Evolutionary conservation across 2,329 filamentous ascomycete species (phyloP), one percentile per base, ranked within the genome.

Genomic region (Colletotrichum incanum): DNA sequence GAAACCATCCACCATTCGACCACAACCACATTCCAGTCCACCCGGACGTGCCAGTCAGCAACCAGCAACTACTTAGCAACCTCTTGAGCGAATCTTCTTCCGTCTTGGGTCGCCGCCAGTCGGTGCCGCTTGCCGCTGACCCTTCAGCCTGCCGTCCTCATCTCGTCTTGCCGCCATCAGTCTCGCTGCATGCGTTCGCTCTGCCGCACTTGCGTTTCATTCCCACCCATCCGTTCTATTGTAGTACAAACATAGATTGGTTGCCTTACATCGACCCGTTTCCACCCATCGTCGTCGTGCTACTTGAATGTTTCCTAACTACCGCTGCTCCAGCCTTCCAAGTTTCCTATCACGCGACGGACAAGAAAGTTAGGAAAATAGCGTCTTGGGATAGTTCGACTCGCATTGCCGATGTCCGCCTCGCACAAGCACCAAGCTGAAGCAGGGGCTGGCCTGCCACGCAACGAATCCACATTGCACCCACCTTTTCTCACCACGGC

Each of bases 351-450:
- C 28, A 23, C 11, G 23, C 9, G 18, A 18, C 18, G 31, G 26
- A 12, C 31, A 34, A 54, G 50, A 20, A 20, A 54, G 28, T 31
- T n/a, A 9, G 20, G 16, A n/a, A 14, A 55, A 55, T 18, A 16
- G 31, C 31, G 18, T 55, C 28, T 37, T 26, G 31, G n/a, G 20
- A 49, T 16, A 43, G 50, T 59, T 47, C 69, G 59, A 64, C 45
- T 62, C 49, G 69, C 65, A 49, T 49, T 72, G 65, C 69, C 65
- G 65, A 69, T 69, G 65, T 16, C 68, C 65, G 65, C 69, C 65
- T 64, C 45, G 50, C 58, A 63, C 69, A 47, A 39, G 28, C 20
- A 37, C 11, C 5, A n/a, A 37, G 11, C 52, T 37, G 52, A 34
- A n/a, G 58, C 69, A 41, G 59, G 65, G 69, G 45, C 54, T 52